Evolutionary conservation across 805 yeast species (phyloP), one percentile per base, ranked within the genome.

Genomic region (Candida silvatica): DNA sequence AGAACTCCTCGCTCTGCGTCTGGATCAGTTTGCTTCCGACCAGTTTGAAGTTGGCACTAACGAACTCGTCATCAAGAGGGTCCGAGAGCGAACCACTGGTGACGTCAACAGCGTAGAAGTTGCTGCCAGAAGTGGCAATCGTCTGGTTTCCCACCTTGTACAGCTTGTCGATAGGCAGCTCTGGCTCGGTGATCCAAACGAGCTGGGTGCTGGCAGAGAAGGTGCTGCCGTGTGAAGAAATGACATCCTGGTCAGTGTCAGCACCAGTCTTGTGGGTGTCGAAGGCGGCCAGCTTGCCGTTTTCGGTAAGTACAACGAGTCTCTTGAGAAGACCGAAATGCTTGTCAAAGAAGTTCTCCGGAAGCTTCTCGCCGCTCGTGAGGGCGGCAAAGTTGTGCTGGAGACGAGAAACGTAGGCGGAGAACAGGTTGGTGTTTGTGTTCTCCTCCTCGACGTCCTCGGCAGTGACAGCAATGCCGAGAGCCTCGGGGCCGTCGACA

Each of bases 271-370:
- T 44, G 15, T 72, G 71, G 34, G 63, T 53, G 39, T 67, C 61
- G 14, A 72, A 48, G 1, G 71, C 74, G 7, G 65, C 51, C 1
- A 77, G 33, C 31, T 58, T 59, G 4, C 70, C 69, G 30, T 49
- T 49, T 9, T 49, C 45, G 0, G 74, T 64, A 3, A 67, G 59
- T 1, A 62, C 59, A 2, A 72, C 49, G 19, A 74, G 40, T 4
- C 51, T 48, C 38, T 73, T 72, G 6, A 54, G 47, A 23, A 67
- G 62, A 1, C 79, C 79, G 55, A 74, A 73, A 20, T 54, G 61
- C 11, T 37, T 35, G 23, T 38, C 35, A 19, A 25, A 32, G 25
- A 39, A 41, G 12, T 35, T 49, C 16, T 41, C 53, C 36, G n/a
- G 41, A 25, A 39, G 32, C 35, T 19, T 46, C 6, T 17, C 36